Base-by-base conservation (phyloP, 2,329 filamentous ascomycete genomes). In the Neodidymelliopsis sp. region DNA sequence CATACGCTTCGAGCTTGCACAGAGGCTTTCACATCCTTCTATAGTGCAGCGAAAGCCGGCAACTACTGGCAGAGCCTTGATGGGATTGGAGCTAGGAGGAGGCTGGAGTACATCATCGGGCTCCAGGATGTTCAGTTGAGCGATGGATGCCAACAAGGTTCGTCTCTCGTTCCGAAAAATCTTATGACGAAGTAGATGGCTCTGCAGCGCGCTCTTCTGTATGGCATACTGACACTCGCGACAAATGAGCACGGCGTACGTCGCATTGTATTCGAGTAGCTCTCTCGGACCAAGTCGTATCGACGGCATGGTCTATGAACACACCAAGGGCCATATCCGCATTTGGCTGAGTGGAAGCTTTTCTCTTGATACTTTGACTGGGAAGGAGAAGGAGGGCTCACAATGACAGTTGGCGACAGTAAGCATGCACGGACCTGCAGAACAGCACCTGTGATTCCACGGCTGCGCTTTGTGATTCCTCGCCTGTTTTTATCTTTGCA, bases 171-270 rank as follows among this genome's bases (percentile, higher is more conserved):
- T 56, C 23, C 71, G 68, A 44, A 73, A 74, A 30, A 74, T 69
- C 43, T 72, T 73, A 53, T 74, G 71, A 24, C 70, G 61, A 7
- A 74, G 66, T 19, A 74, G 51, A 33, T 74, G 71, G 49, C 70
- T 73, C 36, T 58, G 49, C n/a, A 74, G 16, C 1, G 72, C 72
- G 52, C 57, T 69, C 46, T 71, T 73, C 49, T 74, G 72, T 42
- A 74, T 67, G 11, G 72, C 72, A 48, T 74, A 74, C 24, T 64
- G 56, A 53, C 72, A 74, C 53, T 67, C 51, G 25, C 63, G 62
- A 58, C 70, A 74, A 27, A 74, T 72, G 7, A 74, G 49, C 6
- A 74, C 61, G 8, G 61, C 37, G 48, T 67, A 59, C 8, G 24
- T 39, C 1, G 54, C 28, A 13, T 65, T 40, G 30, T 67, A 66